Base-by-base conservation (phyloP, 495 filamentous ascomycete species). In the Xylaria venustula region DNA sequence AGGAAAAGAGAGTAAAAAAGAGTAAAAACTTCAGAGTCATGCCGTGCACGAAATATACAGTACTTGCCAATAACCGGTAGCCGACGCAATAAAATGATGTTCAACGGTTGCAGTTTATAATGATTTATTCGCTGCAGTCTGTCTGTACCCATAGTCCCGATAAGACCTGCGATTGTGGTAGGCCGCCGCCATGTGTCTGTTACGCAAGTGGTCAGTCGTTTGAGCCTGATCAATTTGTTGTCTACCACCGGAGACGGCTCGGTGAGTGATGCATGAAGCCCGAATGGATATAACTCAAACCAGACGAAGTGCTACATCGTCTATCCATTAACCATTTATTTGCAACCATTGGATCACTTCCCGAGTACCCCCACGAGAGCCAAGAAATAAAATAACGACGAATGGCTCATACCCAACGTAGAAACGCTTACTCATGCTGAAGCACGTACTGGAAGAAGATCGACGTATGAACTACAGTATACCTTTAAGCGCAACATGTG, bases 221-320 rank as follows among this genome's bases (percentile, higher is more conserved):
- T 42, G 36, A 42, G 26, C 26, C 26, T 22, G 53, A 15, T 45
- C 41, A 32, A 32, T 7, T 54, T 54, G 37, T 30, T 45, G 23
- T 45, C 45, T 30, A 44, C 40, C 53, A 15, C 45, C 53, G 40
- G 53, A 45, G n/a, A 40, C 53, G 53, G 37, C 53, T 55, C 53
- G 53, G 53, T 55, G 53, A 55, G 53, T 55, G 53, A 32, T 45
- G 25, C n/a, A 26, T 55, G 53, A 55, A 55, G 41, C 53, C 40
- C 40, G 40, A 45, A 37, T 17, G 40, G 53, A 55, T 55, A 25
- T 55, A 55, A 45, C 53, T 45, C 11, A 3, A 32, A 17, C 25
- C n/a, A n/a, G 19, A 54, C 19, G 51, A 30, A 26, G 37, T 44
- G 40, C 53, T 55, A 40, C 40, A 32, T 55, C 26, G n/a, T 25